A percentile compares a stretch with the other conserved stretches of the same genome.
Conservation (phyloP, 306 rosid genomes). For the Alnus glutinosa region DNA sequence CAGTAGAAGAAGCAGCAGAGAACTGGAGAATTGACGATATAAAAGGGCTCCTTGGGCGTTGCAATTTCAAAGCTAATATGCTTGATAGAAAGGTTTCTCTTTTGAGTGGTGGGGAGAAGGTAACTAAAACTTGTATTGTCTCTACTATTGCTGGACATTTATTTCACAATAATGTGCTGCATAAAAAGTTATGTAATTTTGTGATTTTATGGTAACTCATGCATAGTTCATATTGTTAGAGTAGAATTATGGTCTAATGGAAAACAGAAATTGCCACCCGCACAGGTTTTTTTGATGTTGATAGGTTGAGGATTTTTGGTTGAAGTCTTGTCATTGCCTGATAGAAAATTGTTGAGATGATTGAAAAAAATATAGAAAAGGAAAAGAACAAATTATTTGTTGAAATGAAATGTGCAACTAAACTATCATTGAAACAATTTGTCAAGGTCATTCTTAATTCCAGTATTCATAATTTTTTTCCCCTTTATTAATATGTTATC, state of each 20-base stretch:
- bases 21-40: slow-evolving; percentile 94
- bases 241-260: slow-evolving; percentile 5
- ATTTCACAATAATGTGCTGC: slow-evolving; percentile 10
- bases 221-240: not conserved
- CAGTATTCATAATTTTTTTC: not conserved
- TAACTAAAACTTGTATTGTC: slow-evolving; percentile 24
- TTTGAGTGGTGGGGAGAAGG: slow-evolving; percentile 99
- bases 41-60: slow-evolving; percentile 98
- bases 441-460: not conserved
- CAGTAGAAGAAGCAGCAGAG: slow-evolving; percentile 92
- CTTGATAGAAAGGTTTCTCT: slow-evolving; percentile 93
- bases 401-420: slow-evolving; percentile 12
- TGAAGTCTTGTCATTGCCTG: slow-evolving; percentile 12
- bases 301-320: slow-evolving; percentile 20
- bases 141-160: slow-evolving; percentile 20
- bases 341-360: slow-evolving; percentile 19
- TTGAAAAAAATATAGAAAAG: slow-evolving; percentile 22
- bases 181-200: slow-evolving; percentile 12
- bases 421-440: slow-evolving; percentile 15
- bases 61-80: slow-evolving; percentile 94
- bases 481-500: not conserved
- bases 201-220: slow-evolving; percentile 15
- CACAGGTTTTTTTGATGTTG: slow-evolving; percentile 18
- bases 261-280: not conserved
- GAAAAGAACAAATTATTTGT: slow-evolving; percentile 3